Evolutionary conservation across 352 stramenopile species (phyloP).

Genomic region (Pythium aquatile): DNA sequence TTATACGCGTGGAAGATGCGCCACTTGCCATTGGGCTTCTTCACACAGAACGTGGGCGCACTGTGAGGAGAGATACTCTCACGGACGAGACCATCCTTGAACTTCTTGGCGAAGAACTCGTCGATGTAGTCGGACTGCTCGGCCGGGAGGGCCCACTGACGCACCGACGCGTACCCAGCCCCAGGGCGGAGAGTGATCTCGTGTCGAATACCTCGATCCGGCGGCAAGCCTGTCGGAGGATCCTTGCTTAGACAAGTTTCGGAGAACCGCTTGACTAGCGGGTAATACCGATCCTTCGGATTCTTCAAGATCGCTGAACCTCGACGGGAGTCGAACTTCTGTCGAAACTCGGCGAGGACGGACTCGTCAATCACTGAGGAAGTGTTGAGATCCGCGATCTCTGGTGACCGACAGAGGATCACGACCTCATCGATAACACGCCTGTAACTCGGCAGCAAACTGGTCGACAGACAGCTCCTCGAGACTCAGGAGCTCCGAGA

Average conservation of each 20-base stretch:
- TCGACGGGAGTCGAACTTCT: slow-evolving; percentile 9
- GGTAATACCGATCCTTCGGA: slow-evolving; percentile 18
- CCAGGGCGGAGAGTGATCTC: slow-evolving; percentile 25
- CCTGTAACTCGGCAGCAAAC: too few species aligned
- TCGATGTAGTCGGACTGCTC: slow-evolving; percentile 23
- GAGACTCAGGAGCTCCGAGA: too few species aligned
- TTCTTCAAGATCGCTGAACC: slow-evolving; percentile 18
- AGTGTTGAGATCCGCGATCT: slow-evolving; percentile 5
- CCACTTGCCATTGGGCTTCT: too few species aligned
- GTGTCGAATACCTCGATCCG: slow-evolving; percentile 19
- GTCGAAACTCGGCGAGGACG: not conserved
- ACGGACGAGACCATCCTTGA: slow-evolving; percentile 15
- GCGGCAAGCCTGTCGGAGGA: slow-evolving; percentile 3
- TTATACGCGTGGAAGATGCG: slow-evolving; percentile 15
- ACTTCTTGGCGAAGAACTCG: slow-evolving; percentile 26
- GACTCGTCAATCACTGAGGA: not conserved
- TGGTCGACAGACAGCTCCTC: too few species aligned
- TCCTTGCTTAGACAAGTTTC: slow-evolving; percentile 6
- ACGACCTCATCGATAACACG: slow-evolving; percentile 5
- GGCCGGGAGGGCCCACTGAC: slow-evolving; percentile 22
- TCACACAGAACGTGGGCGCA: slow-evolving; percentile 29
- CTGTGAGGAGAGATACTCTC: slow-evolving; percentile 25
- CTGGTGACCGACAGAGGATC: not conserved
- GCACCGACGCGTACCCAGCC: slow-evolving; percentile 10
- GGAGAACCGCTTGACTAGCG: not conserved